Percentiles rank a stretch among this genome's conserved stretches.
These are phyloP conservation scores for Davidsoniella virescens DNA, from an alignment of 2,329 filamentous ascomycete species.

Conservation along the genomic window DNA sequence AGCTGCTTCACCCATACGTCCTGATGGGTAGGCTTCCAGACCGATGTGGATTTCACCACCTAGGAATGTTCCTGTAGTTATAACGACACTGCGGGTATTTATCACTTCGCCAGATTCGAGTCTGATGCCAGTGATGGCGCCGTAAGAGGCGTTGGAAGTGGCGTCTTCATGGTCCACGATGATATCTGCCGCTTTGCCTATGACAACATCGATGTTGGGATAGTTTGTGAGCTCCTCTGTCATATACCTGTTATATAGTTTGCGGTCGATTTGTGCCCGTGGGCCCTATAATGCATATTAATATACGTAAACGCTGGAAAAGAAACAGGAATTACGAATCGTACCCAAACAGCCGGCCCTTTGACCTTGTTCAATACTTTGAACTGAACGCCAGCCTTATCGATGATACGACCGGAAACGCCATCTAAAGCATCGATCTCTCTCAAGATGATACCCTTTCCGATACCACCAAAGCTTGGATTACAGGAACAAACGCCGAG, in stretches of 20 bases:
- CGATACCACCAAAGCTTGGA: slow-evolving; percentile 94
- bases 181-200: slow-evolving; percentile 85
- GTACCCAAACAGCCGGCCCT: slow-evolving; percentile 79
- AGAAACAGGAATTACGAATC: slow-evolving; percentile 10
- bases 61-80: slow-evolving; percentile 91
- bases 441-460: slow-evolving; percentile 88
- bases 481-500: slow-evolving; percentile 94
- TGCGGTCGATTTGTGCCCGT: slow-evolving; percentile 84
- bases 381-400: slow-evolving; percentile 92
- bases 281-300: slow-evolving; percentile 41
- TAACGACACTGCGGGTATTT: slow-evolving; percentile 65
- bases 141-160: slow-evolving; percentile 30
- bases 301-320: neutral
- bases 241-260: slow-evolving; percentile 83
- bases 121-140: slow-evolving; percentile 61
- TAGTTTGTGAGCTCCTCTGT: slow-evolving; percentile 66
- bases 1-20: slow-evolving; percentile 83
- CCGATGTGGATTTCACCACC: slow-evolving; percentile 95
- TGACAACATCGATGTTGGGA: slow-evolving; percentile 61
- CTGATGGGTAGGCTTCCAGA: slow-evolving; percentile 66
- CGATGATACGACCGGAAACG: slow-evolving; percentile 71
- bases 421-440: slow-evolving; percentile 94
- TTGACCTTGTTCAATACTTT: slow-evolving; percentile 75
- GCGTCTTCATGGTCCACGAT: slow-evolving; percentile 37
- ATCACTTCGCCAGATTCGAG: slow-evolving; percentile 79